phyloP scores from a whole-genome alignment of 768 basidiomycete genomes.

The Suillus ampliporus region DNA sequence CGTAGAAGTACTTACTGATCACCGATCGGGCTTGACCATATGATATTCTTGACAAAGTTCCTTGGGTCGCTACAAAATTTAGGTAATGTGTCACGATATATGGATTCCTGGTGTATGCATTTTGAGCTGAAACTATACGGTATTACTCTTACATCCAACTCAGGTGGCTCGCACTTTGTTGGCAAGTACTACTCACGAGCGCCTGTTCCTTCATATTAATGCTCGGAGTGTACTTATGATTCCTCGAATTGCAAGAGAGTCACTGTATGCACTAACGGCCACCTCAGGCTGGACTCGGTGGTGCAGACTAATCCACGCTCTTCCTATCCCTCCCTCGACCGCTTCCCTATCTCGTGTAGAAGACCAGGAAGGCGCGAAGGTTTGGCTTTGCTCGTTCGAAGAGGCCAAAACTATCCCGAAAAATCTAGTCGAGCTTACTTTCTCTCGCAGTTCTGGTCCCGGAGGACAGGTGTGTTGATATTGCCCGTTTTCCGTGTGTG shows the following conservation, averaged over 20 bases:
- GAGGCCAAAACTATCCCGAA: constrained; percentile 48
- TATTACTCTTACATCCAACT: neutral
- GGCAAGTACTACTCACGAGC: neutral
- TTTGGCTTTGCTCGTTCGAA: constrained; percentile 61
- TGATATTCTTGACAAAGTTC: too few relatives aligned
- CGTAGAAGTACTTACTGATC: too few relatives aligned
- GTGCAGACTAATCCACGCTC: constrained; percentile 23
- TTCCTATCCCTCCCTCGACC: constrained; percentile 52
- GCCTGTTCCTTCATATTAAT: neutral
- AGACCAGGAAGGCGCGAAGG: constrained; percentile 53
- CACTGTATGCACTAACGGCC: neutral
- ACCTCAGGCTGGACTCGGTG: neutral
- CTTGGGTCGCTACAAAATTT: too few relatives aligned
- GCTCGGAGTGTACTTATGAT: neutral
- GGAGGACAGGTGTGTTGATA: constrained; percentile 71
- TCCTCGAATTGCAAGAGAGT: neutral
- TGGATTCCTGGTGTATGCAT: too few relatives aligned
- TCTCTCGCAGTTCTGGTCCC: constrained; percentile 82
- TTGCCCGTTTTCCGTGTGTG: neutral
- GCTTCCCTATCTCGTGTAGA: constrained; percentile 40
- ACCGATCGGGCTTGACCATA: too few relatives aligned
- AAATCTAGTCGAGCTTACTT: constrained; percentile 62
- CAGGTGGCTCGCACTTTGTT: neutral
- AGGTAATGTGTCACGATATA: too few relatives aligned
- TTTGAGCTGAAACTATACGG: too few relatives aligned